phyloP scores from a whole-genome alignment of 768 basidiomycete genomes.

The Ephemerocybe angulata region DNA sequence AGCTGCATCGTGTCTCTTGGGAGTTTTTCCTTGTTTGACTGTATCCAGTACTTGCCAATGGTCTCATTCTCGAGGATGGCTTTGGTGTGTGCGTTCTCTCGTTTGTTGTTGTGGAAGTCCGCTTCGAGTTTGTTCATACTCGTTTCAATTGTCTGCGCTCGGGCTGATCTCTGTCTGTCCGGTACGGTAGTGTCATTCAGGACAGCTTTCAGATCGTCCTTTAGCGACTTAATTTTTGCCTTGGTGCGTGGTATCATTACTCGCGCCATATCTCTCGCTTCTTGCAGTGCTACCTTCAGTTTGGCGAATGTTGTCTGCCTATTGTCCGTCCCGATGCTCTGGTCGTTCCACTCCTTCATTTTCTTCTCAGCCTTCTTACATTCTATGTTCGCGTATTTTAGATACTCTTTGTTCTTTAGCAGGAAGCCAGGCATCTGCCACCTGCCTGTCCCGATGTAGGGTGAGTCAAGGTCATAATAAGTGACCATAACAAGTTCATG shows the following conservation, averaged over 20 bases:
- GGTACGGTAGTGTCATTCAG: not conserved
- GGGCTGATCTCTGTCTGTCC: not conserved
- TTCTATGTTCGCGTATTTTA: conserved; percentile 1
- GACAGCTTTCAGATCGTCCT: not conserved
- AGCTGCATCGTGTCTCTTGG: conserved; percentile 12
- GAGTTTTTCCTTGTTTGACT: conserved; percentile 1
- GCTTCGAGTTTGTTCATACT: not conserved
- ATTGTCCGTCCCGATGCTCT: too few species aligned
- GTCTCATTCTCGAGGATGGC: conserved; percentile 9
- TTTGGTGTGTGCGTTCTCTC: not conserved
- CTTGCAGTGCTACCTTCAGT: not conserved
- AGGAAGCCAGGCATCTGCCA: conserved; percentile 23
- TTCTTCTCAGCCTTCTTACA: not conserved
- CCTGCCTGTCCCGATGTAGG: conserved; percentile 25
- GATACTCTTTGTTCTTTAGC: conserved; percentile 13
- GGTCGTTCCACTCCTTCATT: not conserved
- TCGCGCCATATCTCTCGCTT: not conserved
- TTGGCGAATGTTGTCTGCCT: not conserved
- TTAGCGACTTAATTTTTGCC: not conserved
- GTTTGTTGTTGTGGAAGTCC: not conserved
- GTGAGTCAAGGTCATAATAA: conserved; percentile 14
- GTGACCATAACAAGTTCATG: conserved; percentile 21
- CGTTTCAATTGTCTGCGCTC: not conserved
- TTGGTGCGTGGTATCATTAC: not conserved
- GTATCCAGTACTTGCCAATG: conserved; percentile 5